Evolutionary conservation across 257 asterid genomes (phyloP), one percentile per base, ranked within the genome.

Genomic region (Dorcoceras hygrometricum): DNA sequence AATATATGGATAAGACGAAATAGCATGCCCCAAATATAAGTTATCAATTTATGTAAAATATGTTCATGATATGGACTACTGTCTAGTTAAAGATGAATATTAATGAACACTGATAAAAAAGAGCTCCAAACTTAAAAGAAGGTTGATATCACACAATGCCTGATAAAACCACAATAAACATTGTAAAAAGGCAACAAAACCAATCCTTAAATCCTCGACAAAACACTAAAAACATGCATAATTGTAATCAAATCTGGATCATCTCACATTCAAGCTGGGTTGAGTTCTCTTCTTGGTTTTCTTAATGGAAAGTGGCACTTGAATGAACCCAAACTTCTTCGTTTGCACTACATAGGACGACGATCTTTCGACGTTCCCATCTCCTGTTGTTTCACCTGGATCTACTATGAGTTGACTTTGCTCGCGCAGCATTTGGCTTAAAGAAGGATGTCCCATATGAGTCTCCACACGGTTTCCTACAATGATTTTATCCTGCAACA

Each of bases 351-450:
- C 73, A 67, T 68, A 81, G 4, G 82, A 82, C 82, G 81, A 83
- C 82, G n/a, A n/a, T n/a, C 83, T 88, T 23, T 80, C 87, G 22
- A 79, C 79, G 54, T 58, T 69, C 69, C 73, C 78, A 8, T 80
- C 91, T 11, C 61, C 76, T 48, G 11, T 32, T 10, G 72, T 39
- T 32, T 82, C 83, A 0, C 60, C 23, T 0, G 95, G 88, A 58
- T 83, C 80, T 72, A 86, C 48, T 23, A 86, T 79, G 19, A 80
- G 80, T 36, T 91, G 86, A 56, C 95, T 90, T 67, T 86, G 92
- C 58, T 86, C 89, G 23, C 86, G 76, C 56, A 91, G 80, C 98
- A 91, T 89, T 72, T 91, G 89, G 86, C 98, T 91, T 81, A 91
- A 66, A 18, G 95, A 81, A 23, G 81, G 84, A 62, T 77, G 87